Base-by-base conservation (phyloP, 345 rosid species). In the Hevea brasiliensis region DNA sequence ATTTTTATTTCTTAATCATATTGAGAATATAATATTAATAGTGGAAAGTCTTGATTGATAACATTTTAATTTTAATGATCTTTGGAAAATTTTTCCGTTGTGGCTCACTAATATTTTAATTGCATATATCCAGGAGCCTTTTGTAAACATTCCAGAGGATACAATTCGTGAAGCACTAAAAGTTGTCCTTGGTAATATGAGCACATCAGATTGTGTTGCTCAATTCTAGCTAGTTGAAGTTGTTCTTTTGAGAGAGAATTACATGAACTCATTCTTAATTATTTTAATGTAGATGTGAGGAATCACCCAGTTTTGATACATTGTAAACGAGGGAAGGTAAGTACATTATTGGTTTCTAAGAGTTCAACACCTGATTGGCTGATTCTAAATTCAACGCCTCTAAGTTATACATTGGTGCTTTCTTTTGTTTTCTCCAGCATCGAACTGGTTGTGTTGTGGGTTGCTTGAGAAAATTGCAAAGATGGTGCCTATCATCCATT, bases 381-480 rank as follows among this genome's bases (percentile, higher is more conserved):
- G 40, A 63, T 73, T 59, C 21, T 18, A 42, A 68, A 55, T 61
- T 44, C 17, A 61, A 4, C 47, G 18, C 18, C 56, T 59, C 27
- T 54, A 23, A 53, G 6, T 23, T 51, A 35, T 29, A n/a, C 6
- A 24, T 61, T 32, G 23, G 2, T 45, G 24, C 50, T 29, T 42
- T 23, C 20, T 62, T 68, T 37, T 63, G 27, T 17, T 67, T 23
- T 68, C 41, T 84, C 50, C 90, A 94, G 98, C 98, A 94, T 64
- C 95, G 98, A 56, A 94, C 98, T 10, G 98, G 98, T 58, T 90
- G 95, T 79, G 80, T 92, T 3, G 98, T 94, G 14, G 98, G 97
- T 41, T 94, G 98, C 87, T 77, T 94, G 84, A 90, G 98, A 79
- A 94, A 90, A 79, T 74, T 90, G 72, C 98, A 94, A 74, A 85